A percentile compares a stretch with the other conserved stretches of the same genome.
These are phyloP conservation scores for Pseudozyma sp. DNA, from an alignment of 1,284 basidiomycete genomes.

Conservation along the genomic window DNA sequence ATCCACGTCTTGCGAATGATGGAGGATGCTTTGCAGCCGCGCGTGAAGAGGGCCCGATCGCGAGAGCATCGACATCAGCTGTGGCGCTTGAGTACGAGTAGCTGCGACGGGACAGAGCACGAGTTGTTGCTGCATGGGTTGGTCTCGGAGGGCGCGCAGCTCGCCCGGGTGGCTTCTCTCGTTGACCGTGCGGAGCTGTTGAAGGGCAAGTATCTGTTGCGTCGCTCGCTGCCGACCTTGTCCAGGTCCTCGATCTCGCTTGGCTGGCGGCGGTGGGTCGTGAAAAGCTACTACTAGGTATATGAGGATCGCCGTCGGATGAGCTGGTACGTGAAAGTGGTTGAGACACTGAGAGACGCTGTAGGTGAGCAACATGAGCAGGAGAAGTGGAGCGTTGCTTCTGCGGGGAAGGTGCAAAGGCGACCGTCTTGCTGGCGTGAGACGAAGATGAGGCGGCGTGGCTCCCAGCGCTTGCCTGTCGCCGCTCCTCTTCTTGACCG, in stretches of 20 bases:
- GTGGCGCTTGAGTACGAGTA: slow-evolving; percentile 32
- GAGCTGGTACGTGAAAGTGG: slow-evolving; percentile 24
- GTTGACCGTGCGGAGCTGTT: neutral
- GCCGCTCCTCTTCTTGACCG: slow-evolving; percentile 3
- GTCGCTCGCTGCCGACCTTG: slow-evolving; percentile 32
- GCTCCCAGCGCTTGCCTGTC: slow-evolving; percentile 18
- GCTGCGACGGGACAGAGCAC: slow-evolving; percentile 30
- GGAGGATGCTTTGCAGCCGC: slow-evolving; percentile 5
- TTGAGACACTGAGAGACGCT: slow-evolving; percentile 8
- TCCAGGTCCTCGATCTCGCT: slow-evolving; percentile 38
- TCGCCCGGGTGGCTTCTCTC: slow-evolving; percentile 9
- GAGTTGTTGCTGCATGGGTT: slow-evolving; percentile 15
- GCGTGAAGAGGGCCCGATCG: slow-evolving; percentile 1
- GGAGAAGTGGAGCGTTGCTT: slow-evolving; percentile 44
- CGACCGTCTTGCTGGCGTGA: slow-evolving; percentile 44
- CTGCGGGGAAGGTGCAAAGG: slow-evolving; percentile 63
- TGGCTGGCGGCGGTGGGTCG: slow-evolving; percentile 54
- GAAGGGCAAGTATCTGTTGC: slow-evolving; percentile 11
- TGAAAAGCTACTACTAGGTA: slow-evolving; percentile 36
- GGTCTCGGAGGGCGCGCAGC: slow-evolving; percentile 11
- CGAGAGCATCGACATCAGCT: slow-evolving; percentile 5
- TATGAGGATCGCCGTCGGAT: slow-evolving; percentile 6
- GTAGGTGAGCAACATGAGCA: neutral
- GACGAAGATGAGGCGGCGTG: slow-evolving; percentile 14
- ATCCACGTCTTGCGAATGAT: slow-evolving; percentile 15